These are phyloP conservation scores for Coemansia sp. DNA, from an alignment of 192 early-diverging fungal species.

Conservation along the genomic window DNA sequence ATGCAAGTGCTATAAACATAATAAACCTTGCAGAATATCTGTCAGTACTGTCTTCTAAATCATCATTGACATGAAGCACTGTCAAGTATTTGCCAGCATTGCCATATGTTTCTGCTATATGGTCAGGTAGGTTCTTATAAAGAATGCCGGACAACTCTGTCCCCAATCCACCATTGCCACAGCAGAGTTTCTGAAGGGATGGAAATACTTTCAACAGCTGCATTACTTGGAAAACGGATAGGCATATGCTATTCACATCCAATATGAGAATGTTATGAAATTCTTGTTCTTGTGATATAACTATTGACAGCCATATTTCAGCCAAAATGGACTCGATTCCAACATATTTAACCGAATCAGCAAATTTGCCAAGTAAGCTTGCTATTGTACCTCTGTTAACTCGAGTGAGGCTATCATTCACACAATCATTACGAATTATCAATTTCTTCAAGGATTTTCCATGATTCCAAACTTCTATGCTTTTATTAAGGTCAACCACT, in stretches of 20 bases:
- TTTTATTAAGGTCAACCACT: neutral
- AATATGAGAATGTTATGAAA: neutral
- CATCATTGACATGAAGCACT: no score
- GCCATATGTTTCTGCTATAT: no score
- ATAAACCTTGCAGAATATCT: no score
- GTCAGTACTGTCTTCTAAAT: no score
- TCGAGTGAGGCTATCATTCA: neutral
- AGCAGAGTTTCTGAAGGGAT: neutral
- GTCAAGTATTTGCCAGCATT: no score
- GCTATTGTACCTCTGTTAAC: neutral
- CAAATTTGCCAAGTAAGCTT: neutral
- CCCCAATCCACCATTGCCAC: neutral
- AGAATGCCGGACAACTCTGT: neutral
- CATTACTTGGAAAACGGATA: neutral
- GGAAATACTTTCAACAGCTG: neutral
- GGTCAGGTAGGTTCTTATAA: no score
- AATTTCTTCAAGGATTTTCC: neutral
- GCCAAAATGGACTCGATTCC: no score
- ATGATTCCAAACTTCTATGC: neutral
- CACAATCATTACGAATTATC: neutral
- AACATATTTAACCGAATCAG: neutral
- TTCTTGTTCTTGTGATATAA: no score
- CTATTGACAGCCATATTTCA: neutral
- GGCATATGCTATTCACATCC: neutral
- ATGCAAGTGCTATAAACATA: no score